These are phyloP conservation scores for Beauveria sp. DNA, from an alignment of 2,329 filamentous ascomycete species.

Conservation along the genomic window DNA sequence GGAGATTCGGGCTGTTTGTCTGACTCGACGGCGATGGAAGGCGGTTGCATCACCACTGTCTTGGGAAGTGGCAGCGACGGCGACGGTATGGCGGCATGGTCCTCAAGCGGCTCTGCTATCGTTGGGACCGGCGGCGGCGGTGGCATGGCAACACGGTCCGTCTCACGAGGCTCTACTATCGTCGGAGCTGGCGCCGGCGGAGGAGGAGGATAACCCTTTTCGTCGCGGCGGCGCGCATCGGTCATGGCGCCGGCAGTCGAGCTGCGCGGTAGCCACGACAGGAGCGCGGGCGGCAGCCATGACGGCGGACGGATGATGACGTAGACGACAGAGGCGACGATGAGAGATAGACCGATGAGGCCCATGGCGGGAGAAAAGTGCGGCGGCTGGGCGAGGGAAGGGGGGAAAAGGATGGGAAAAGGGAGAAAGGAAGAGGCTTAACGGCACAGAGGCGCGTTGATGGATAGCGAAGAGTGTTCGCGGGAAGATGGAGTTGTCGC, in stretches of 20 bases:
- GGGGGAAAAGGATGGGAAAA: background rate
- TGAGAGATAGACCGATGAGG: constrained; percentile 52
- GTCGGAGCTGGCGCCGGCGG: constrained; percentile 8
- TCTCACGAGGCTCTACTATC: constrained; percentile 1
- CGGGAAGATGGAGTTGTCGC: too few relatives aligned
- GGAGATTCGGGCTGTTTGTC: background rate
- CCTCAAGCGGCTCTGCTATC: constrained; percentile 11
- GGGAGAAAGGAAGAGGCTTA: background rate
- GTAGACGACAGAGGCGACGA: constrained; percentile 53
- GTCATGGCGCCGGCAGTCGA: background rate
- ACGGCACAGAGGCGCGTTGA: constrained; percentile 7
- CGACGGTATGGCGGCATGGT: constrained; percentile 25
- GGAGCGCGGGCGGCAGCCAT: constrained; percentile 30
- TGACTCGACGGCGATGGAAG: constrained; percentile 13
- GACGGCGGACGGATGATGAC: constrained; percentile 46
- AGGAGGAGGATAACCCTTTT: background rate
- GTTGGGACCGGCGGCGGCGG: constrained; percentile 5
- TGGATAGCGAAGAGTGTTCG: too few relatives aligned
- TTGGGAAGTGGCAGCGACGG: constrained; percentile 29
- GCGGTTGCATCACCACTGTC: constrained; percentile 17
- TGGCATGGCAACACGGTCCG: constrained; percentile 24
- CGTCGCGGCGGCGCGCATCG: background rate
- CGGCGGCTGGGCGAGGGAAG: background rate
- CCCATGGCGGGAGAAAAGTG: constrained; percentile 34
- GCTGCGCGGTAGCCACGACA: constrained; percentile 1